Evolutionary conservation across 2,329 filamentous ascomycete species (phyloP), one percentile per base, ranked within the genome.

Genomic region (Basipetospora chlamydospora): DNA sequence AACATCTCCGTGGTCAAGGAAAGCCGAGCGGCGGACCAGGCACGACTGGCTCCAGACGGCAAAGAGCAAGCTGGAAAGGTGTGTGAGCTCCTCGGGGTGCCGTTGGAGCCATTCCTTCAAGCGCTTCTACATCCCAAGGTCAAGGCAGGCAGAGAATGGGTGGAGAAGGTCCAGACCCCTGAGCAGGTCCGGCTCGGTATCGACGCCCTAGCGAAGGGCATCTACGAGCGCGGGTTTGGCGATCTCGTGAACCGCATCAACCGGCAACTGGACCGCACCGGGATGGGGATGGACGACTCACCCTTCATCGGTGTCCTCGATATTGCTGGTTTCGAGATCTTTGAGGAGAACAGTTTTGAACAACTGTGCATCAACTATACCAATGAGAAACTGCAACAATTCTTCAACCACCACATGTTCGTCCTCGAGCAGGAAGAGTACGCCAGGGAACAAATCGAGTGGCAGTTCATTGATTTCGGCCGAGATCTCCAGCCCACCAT

Each of bases 381-480:
- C 42, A 98, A 98, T 59, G 90, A 98, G 57, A 98, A 95, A 57
- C 73, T 98, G 6, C 90, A 98, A 52, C 90, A 98, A 47, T 98
- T 98, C 57, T 98, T 98, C 71, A 98, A 98, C 50, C 90, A 98
- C 54, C 92, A 98, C 63, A 98, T 98, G 90, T 98, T 98, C 52
- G 90, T 98, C 8, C 67, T 98, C 6, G 90, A 98, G 54, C 90
- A 98, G 51, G 90, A 98, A 56, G 90, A 98, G 55, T 98, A 98
- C 55, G 87, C 90, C 7, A 70, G 88, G 33, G 90, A 98, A 54
- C 84, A 95, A 56, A 98, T 98, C 47, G 90, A 98, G 59, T 98
- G 90, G 90, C 86, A 96, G 52, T 98, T 98, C 54, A 98, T 98
- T 52, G 90, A 98, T 57, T 98, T 98, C 53, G 90, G 90, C 13